Evolutionary conservation across 192 early-diverging fungal genomes (phyloP).

Genomic region (Oehlia diaphana): DNA sequence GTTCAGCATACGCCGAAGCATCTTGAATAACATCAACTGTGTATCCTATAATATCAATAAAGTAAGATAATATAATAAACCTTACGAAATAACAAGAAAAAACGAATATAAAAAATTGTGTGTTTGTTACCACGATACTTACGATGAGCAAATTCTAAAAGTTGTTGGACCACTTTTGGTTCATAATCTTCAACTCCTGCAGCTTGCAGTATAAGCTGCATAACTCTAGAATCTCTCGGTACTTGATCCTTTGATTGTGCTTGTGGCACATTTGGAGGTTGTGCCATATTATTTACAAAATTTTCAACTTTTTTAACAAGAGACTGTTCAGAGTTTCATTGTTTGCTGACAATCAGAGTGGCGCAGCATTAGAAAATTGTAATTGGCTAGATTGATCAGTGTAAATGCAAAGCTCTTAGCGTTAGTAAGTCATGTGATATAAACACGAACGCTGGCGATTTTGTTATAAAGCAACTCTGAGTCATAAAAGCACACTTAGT

Average conservation of each 20-base stretch:
- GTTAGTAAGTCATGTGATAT: background rate
- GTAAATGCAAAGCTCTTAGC: too few relatives aligned
- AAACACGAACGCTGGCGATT: background rate
- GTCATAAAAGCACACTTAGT: too few relatives aligned
- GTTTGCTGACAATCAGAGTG: background rate
- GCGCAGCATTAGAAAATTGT: background rate
- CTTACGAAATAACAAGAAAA: background rate
- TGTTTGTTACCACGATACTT: background rate
- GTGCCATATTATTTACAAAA: background rate
- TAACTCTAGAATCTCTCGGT: conserved; percentile 60
- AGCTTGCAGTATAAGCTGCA: conserved; percentile 82
- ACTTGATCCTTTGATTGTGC: conserved; percentile 25
- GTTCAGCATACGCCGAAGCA: conserved; percentile 89
- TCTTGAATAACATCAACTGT: conserved; percentile 91
- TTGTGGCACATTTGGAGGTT: conserved; percentile 1
- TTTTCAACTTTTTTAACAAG: background rate
- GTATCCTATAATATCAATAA: conserved; percentile 58
- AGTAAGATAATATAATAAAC: background rate
- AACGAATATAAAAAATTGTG: background rate
- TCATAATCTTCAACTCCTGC: conserved; percentile 88
- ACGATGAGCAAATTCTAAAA: conserved; percentile 93
- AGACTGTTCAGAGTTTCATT: background rate
- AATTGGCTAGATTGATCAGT: background rate
- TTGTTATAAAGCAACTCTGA: too few relatives aligned
- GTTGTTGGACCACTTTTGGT: conserved; percentile 85